Base-by-base conservation (phyloP, 305 asterid species). In the Solanum hybrid region DNA sequence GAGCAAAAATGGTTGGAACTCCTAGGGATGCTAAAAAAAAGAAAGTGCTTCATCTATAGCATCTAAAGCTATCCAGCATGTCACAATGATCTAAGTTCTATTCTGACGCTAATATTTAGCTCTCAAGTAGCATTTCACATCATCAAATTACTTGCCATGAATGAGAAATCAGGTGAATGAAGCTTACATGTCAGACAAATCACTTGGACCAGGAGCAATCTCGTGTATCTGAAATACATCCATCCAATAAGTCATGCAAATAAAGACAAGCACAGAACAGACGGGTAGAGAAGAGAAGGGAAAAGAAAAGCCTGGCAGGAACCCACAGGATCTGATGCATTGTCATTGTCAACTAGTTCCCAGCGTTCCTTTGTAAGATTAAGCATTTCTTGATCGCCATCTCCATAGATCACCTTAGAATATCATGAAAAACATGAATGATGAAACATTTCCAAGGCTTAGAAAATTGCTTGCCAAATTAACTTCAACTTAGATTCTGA, bases 321-420 rank as follows among this genome's bases (percentile, higher is more conserved):
- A 85, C 92, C 37, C 82, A 90, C 93, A 34, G 80, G 87, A 92
- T 68, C 86, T 84, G 92, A 88, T 45, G 75, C 86, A 80, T 77
- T 76, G 75, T 70, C 78, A 57, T 89, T 90, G 27, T 31, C 89
- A 77, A 93, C 29, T 61, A 90, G 82, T 88, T 88, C 88, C 95
- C 94, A 92, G 88, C 17, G 34, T 76, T 93, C 94, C 17, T 13
- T 77, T 31, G 80, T 14, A 84, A 93, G 93, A 79, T 91, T 91
- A 85, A 92, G 88, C 22, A n/a, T 70, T 88, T 93, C 93, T 32
- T 26, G 73, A 0, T 88, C 93, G 41, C 92, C 95, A 37, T 93
- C 95, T 90, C 88, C 92, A 89, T 93, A 92, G 68, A 26, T 51
- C 72, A 93, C 90, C 94, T 93, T 70, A 41, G 29, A 84, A 84